Base-by-base conservation (phyloP, 2,329 filamentous ascomycete species). In the Cryphonectria radicalis region DNA sequence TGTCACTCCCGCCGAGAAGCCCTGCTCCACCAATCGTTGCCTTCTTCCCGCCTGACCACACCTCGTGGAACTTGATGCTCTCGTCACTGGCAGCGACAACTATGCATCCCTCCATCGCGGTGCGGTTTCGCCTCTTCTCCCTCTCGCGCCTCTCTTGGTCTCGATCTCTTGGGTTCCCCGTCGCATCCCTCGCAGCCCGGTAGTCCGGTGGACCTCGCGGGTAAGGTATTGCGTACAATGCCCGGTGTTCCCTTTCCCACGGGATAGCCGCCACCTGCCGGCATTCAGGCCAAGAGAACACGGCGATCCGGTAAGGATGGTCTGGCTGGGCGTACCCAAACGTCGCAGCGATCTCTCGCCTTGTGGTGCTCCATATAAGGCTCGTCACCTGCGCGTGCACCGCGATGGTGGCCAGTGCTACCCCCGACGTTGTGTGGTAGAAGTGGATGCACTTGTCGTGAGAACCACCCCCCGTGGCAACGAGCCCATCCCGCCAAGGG, bases 381-480 rank as follows among this genome's bases (percentile, higher is more conserved):
- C 93, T 93, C 0, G 96, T 99, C 65, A 99, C 94, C 82, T 99
- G 96, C 1, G 96, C 94, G 50, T 93, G 91, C 57, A 97, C 96
- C 73, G 94, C 92, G 77, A 99, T 98, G 1, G 92, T 97, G 1
- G 95, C 95, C 42, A 99, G 87, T 71, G 91, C 90, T 2, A 93
- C 90, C 5, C 95, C 96, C 0, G 94, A 95, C 28, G 87, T 87
- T 0, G 93, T 92, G 80, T 98, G 95, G 81, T 92, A 98, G 83
- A 99, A 99, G 81, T 97, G 95, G 71, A 99, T 97, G 79, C 94
- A 94, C 76, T 94, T 93, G 82, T 99, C 95, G 77, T 97, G 97
- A 63, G 93, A 95, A 35, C 96, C 96, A 55, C 96, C 95, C 3
- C 96, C 94, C 1, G 95, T 97, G 19, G 96, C 96, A 55, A 99